Conservation (phyloP, 2,329 filamentous ascomycete genomes). For the Sporothrix variecibatus region DNA sequence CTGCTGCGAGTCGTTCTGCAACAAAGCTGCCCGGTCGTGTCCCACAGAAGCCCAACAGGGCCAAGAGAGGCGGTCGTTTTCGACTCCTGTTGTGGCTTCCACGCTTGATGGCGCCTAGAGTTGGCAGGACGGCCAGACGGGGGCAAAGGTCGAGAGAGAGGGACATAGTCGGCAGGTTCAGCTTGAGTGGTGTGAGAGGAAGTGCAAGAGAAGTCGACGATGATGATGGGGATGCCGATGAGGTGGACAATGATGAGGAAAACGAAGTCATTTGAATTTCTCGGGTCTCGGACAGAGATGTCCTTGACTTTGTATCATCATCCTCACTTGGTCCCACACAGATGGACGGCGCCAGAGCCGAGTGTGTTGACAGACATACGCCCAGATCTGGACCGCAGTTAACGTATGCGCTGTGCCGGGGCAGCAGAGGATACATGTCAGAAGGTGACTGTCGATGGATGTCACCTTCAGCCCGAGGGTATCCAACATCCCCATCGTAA, state of each 20-base stretch:
- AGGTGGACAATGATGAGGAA: not conserved
- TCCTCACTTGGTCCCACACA: not conserved
- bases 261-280: not conserved
- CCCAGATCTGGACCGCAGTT: conserved; percentile 19
- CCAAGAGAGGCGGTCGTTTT: not conserved
- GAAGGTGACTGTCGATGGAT: conserved; percentile 35
- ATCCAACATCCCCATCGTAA: not conserved
- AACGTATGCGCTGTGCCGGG: conserved; percentile 35
- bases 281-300: not conserved
- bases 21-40: not conserved
- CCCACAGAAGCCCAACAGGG: not conserved
- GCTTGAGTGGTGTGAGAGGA: not conserved
- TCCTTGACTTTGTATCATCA: not conserved
- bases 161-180: not conserved
- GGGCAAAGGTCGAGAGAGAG: not conserved
- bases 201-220: not conserved
- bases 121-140: not conserved
- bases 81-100: not conserved
- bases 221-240: not conserved
- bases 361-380: conserved; percentile 16
- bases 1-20: conserved; percentile 1
- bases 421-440: conserved; percentile 38
- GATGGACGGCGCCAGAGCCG: conserved; percentile 9
- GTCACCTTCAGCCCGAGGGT: not conserved
- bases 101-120: not conserved